Base-by-base conservation (phyloP, 1,284 basidiomycete species). In the Athelia sp. region DNA sequence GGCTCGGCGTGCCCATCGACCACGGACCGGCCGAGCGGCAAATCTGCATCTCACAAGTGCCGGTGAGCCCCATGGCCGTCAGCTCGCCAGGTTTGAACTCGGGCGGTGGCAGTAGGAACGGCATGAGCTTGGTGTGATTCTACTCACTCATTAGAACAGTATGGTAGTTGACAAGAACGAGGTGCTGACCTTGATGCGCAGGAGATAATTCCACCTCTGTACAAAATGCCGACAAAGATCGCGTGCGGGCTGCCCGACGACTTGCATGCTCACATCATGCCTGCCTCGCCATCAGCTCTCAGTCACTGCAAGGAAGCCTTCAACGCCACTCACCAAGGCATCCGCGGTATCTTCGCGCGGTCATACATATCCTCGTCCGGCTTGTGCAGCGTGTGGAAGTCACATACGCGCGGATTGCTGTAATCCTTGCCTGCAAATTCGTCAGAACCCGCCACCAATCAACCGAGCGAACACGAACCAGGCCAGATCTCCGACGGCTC, bases 41-140 rank as follows among this genome's bases (percentile, higher is more conserved):
- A 57, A 99, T 93, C 65, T 99, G 96, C 59, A 98, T 78, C 66
- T 99, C 97, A 63, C 95, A 98, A 0, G 96, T 98, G 13, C 97
- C 96, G 3, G 90, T 93, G 40, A 99, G 76, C 23, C 92, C 90
- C 69, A 91, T 77, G 44, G 84, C 78, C 23, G 82, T 72, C 15
- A 99, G 75, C 61, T 99, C 93, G 10, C 81, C 78, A 3, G 87
- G 79, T 56, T 79, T 91, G 65, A 95, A 98, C 64, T 99, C 97
- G 0, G 96, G 84, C 10, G 96, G 91, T 15, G 97, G 96, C 21
- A 98, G 69, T 36, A 99, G 73, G 75, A 98, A 98, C 2, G 96
- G 94, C 93, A 99, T 95, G 38, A 78, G 69, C 49, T 90, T 81
- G n/a, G 86, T 81, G 66, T 99, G 97, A 58, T 98, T 98, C 85